These are phyloP conservation scores for Lenzites betulinus DNA, from an alignment of 768 basidiomycete genomes.

Conservation along the genomic window DNA sequence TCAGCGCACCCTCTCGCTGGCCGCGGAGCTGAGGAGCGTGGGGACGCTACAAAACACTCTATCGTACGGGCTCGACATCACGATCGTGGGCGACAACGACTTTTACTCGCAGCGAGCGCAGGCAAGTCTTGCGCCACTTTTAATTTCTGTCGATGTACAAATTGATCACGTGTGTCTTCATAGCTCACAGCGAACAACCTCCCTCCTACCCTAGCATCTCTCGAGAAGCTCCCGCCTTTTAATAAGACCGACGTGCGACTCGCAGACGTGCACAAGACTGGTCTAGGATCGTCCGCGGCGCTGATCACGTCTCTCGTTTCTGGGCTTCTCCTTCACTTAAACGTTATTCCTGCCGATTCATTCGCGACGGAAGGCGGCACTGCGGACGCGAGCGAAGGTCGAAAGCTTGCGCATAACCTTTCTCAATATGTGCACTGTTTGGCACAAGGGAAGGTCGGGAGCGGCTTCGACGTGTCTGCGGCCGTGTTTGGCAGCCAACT, in stretches of 20 bases:
- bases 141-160: background rate
- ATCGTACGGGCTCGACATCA: conserved; percentile 65
- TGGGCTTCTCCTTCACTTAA: conserved; percentile 77
- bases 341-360: conserved; percentile 54
- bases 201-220: conserved; percentile 62
- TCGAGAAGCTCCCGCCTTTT: conserved; percentile 77
- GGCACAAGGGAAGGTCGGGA: conserved; percentile 97
- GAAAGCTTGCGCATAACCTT: conserved; percentile 81
- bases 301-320: conserved; percentile 94
- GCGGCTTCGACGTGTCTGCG: conserved; percentile 94
- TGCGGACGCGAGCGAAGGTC: conserved; percentile 40
- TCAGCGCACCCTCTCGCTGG: conserved; percentile 72
- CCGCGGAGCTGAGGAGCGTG: conserved; percentile 56
- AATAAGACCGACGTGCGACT: conserved; percentile 66
- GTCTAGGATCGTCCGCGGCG: conserved; percentile 95
- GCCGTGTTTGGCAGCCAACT: conserved; percentile 95
- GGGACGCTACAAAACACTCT: conserved; percentile 46
- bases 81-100: conserved; percentile 92
- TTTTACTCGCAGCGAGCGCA: conserved; percentile 94
- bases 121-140: conserved; percentile 45
- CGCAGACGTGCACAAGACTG: conserved; percentile 93
- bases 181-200: conserved; percentile 68
- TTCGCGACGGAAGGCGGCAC: conserved; percentile 39
- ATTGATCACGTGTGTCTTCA: conserved; percentile 4
- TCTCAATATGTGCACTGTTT: conserved; percentile 95